Percentiles rank a stretch among this genome's conserved stretches.
phyloP scores from a whole-genome alignment of 164 flowering plant genomes.

The Macadamia tetraphylla region DNA sequence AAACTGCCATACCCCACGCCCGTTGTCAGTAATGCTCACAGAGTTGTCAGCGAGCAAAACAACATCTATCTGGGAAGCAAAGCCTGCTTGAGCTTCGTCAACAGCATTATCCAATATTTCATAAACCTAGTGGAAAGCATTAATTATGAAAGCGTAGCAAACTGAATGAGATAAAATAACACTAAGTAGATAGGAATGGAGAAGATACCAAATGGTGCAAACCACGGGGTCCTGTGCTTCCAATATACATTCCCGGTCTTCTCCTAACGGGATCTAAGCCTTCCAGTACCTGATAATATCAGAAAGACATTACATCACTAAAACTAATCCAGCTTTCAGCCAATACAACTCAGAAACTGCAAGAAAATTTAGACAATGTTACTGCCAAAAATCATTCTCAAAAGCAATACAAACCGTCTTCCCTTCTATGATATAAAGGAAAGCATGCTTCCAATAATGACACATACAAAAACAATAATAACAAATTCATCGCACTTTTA shows the following conservation, averaged over 20 bases:
- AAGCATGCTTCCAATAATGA: too few relatives aligned
- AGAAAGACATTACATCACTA: constrained; percentile 2
- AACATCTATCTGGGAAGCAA: constrained; percentile 71
- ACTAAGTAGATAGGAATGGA: neutral
- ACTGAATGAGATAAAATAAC: neutral
- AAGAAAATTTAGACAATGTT: neutral
- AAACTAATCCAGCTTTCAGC: neutral
- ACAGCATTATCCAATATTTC: constrained; percentile 96
- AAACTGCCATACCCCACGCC: constrained; percentile 81
- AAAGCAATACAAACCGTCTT: too few relatives aligned
- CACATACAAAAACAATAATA: too few relatives aligned
- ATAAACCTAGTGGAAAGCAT: constrained; percentile 56
- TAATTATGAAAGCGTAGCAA: constrained; percentile 2
- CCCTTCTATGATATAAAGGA: too few relatives aligned
- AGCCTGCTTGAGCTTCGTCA: constrained; percentile 98
- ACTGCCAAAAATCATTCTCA: neutral
- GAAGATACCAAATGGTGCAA: constrained; percentile 84
- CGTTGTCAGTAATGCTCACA: constrained; percentile 91
- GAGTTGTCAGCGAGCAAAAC: constrained; percentile 69
- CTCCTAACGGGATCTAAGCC: constrained; percentile 95
- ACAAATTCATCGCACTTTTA: too few relatives aligned
- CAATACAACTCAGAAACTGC: neutral
- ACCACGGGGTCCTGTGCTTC: constrained; percentile 96
- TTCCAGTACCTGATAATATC: constrained; percentile 66
- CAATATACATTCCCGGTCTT: constrained; percentile 98